A percentile compares a stretch with the other conserved stretches of the same genome.
phyloP scores from a whole-genome alignment of 2,329 filamentous ascomycete species.

The Monosporascus sp. region DNA sequence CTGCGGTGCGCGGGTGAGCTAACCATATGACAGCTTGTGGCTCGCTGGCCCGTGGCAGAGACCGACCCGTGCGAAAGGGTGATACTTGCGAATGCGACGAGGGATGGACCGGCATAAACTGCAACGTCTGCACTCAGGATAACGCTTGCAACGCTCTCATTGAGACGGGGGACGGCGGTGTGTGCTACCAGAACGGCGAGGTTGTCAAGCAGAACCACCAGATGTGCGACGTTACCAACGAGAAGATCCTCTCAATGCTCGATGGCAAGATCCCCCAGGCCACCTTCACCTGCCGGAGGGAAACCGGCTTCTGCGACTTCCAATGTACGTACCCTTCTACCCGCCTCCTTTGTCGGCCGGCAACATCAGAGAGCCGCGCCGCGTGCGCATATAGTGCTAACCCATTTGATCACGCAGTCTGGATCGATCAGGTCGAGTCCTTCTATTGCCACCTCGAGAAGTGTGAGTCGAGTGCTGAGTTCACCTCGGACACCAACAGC shows the following conservation, averaged over 20 bases:
- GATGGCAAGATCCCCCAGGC: conserved; percentile 84
- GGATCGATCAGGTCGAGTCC: conserved; percentile 89
- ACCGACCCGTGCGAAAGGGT: conserved; percentile 70
- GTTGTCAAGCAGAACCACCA: conserved; percentile 94
- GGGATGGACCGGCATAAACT: conserved; percentile 96
- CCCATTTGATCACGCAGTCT: conserved; percentile 54
- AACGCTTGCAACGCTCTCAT: conserved; percentile 84
- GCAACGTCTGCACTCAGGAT: conserved; percentile 86
- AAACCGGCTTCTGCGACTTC: conserved; percentile 78
- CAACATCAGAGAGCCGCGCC: too few species aligned
- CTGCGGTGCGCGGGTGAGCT: conserved; percentile 1
- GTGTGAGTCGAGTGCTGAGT: conserved; percentile 69
- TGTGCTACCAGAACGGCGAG: conserved; percentile 88
- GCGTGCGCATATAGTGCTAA: conserved; percentile 1
- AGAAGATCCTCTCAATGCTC: conserved; percentile 83
- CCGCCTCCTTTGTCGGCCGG: background rate
- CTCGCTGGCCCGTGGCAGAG: conserved; percentile 73
- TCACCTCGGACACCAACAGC: conserved; percentile 66
- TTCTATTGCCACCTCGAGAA: conserved; percentile 91
- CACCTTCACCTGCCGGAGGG: conserved; percentile 83
- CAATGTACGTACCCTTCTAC: conserved; percentile 61
- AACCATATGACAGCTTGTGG: conserved; percentile 62
- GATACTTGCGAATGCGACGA: conserved; percentile 80
- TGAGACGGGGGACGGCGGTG: conserved; percentile 73
- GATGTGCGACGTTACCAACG: conserved; percentile 96